Base-by-base conservation (phyloP, 805 yeast species). In the Candida adriatica region DNA sequence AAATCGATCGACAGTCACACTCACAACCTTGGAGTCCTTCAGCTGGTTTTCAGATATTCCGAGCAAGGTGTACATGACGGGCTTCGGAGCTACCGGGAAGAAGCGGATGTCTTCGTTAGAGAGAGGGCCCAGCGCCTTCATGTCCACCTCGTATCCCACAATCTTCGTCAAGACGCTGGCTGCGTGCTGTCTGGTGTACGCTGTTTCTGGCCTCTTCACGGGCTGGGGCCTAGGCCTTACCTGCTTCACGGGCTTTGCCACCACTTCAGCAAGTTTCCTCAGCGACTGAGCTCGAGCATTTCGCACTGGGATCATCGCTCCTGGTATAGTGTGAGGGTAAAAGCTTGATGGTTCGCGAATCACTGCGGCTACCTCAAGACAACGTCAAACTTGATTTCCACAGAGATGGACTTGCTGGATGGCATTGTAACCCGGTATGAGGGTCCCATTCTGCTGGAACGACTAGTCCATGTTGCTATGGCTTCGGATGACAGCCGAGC, bases 21-120 rank as follows among this genome's bases (percentile, higher is more conserved):
- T 71, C 10, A 81, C 74, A 17, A 69, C 45, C 30, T 61, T 59
- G 0, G 86, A 70, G 49, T 82, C 85, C 30, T 65, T 55, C 20
- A 82, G 39, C 47, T 75, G 81, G 18, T 61, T 62, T 5, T 70
- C 74, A 18, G 70, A 70, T 0, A 75, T 66, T 2, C 88, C 90
- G 16, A 81, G 48, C 6, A 79, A 57, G 3, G 68, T 62, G 46
- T 70, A 70, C 24, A 73, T 42, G 34, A 80, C 52, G 30, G 73
- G 53, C 31, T 59, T 56, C 41, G 76, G 71, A 6, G 51, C 59
- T 2, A 56, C 39, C 3, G 55, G 34, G 26, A 62, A 41, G 30
- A 45, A 52, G 18, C 50, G 40, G 10, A 57, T 24, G 46, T 63
- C 67, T 1, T 53, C 50, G 20, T 56, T 42, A 21, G 57, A 54